Base-by-base conservation (phyloP, 2,329 filamentous ascomycete genomes). In the Cercospora sesami region DNA sequence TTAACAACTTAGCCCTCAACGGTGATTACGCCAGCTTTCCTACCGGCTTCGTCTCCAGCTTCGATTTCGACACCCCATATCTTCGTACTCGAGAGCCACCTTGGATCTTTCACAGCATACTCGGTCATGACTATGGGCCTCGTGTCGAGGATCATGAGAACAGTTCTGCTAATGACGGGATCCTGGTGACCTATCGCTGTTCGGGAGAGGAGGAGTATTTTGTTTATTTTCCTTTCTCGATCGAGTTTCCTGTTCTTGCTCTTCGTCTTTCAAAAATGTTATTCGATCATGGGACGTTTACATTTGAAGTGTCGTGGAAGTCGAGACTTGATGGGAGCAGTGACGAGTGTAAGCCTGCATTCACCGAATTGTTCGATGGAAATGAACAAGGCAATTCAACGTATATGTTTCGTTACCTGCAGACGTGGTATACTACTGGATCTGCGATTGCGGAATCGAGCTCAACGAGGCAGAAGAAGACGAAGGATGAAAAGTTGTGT, bases 171-270 rank as follows among this genome's bases (percentile, higher is more conserved):
- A 16, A 39, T 1, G n/a, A 39, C 55, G 60, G 39, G 4, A 33
- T 63, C 14, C 42, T 63, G 6, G n/a, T 63, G n/a, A 53, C 16
- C 7, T 63, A 63, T 33, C 60, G 60, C 9, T 63, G 60, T 60
- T 10, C 33, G 10, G 58, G 36, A 33, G 31, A 10, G 23, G 28
- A 53, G 36, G 60, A 63, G 26, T 53, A 63, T 14, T 53, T 53
- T 23, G 42, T 63, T 28, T 55, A 53, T 23, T 2, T 39, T 31
- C 60, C 60, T 1, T 16, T 55, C 8, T 63, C 60, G 23, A 21
- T 30, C 3, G 9, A 14, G 8, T 23, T 7, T 16, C 45, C 45
- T n/a, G 30, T 63, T 21, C 16, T 26, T 6, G 42, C 60, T 6
- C 60, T 63, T 4, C 60, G 42, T 21, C 16, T 63, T 9, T 33